A percentile compares a stretch with the other conserved stretches of the same genome.
Conservation (phyloP, 2,329 filamentous ascomycete species). For the Tolypocladium cylindrosporum region DNA sequence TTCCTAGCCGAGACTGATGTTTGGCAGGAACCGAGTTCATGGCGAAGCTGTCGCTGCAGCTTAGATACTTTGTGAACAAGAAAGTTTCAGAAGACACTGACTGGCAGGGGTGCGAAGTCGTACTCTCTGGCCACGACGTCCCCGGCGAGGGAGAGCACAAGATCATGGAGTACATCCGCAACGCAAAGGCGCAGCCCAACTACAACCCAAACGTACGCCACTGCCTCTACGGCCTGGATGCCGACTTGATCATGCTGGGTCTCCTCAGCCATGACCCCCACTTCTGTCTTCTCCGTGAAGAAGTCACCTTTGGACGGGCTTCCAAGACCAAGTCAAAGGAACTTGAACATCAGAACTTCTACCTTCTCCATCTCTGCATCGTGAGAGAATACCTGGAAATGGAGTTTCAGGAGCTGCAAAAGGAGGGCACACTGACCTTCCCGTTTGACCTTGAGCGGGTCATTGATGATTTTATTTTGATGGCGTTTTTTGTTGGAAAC, state of each 20-base stretch:
- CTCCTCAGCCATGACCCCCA: slow-evolving; percentile 95
- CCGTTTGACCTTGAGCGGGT: slow-evolving; percentile 88
- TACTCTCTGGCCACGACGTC: slow-evolving; percentile 94
- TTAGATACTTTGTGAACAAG: slow-evolving; percentile 98
- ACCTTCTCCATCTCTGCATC: slow-evolving; percentile 91
- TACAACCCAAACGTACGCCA: slow-evolving; percentile 93
- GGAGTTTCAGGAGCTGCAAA: slow-evolving; percentile 88
- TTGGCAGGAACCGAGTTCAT: slow-evolving; percentile 73
- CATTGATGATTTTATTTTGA: slow-evolving; percentile 98
- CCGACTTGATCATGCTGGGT: slow-evolving; percentile 97
- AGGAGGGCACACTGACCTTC: slow-evolving; percentile 61
- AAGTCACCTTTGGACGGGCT: slow-evolving; percentile 91
- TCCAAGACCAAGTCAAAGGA: slow-evolving; percentile 88
- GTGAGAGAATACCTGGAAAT: slow-evolving; percentile 94
- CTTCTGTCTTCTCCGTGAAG: slow-evolving; percentile 92
- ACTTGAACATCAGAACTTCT: slow-evolving; percentile 97
- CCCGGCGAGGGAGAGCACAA: slow-evolving; percentile 98
- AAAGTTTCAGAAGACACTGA: slow-evolving; percentile 95
- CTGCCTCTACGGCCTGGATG: slow-evolving; percentile 93
- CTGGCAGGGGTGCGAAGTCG: slow-evolving; percentile 94
- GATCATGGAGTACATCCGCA: slow-evolving; percentile 99
- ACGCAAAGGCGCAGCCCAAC: slow-evolving; percentile 86
- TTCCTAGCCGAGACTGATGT: slow-evolving; percentile 5
- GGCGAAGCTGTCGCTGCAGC: slow-evolving; percentile 85
- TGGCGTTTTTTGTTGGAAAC: slow-evolving; percentile 99